These are phyloP conservation scores for Ichthyophthirius multifiliis DNA, from an alignment of 169 alveolate species.

Conservation along the genomic window DNA sequence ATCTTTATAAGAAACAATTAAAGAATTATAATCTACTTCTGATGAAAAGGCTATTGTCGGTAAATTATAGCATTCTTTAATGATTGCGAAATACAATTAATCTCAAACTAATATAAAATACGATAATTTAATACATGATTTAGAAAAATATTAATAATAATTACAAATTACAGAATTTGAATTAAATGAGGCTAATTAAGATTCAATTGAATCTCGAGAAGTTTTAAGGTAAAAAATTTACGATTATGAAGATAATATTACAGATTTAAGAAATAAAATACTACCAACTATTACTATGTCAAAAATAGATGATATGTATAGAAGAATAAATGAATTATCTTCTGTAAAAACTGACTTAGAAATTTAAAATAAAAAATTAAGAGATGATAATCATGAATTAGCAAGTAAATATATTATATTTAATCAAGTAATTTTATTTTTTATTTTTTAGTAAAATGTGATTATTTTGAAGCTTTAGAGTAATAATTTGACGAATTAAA, in stretches of 20 bases:
- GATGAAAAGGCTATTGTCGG: slow-evolving; percentile 62
- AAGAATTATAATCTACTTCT: slow-evolving; percentile 53
- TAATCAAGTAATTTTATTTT: neutral
- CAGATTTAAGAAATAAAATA: slow-evolving; percentile 22
- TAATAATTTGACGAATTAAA: neutral
- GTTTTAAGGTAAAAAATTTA: slow-evolving; percentile 36
- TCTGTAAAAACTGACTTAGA: slow-evolving; percentile 34
- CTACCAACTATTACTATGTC: slow-evolving; percentile 23
- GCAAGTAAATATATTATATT: neutral
- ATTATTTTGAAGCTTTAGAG: slow-evolving; percentile 28
- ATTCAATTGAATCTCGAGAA: slow-evolving; percentile 27
- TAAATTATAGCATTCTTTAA: slow-evolving; percentile 61
- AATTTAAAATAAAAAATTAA: slow-evolving; percentile 25
- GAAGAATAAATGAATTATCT: slow-evolving; percentile 29
- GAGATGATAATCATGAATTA: slow-evolving; percentile 31
- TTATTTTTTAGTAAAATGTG: slow-evolving; percentile 19
- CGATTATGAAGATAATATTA: slow-evolving; percentile 16
- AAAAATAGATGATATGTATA: slow-evolving; percentile 33
- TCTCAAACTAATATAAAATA: slow-evolving; percentile 56
- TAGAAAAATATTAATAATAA: slow-evolving; percentile 39
- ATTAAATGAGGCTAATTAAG: slow-evolving; percentile 33
- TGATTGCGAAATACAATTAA: slow-evolving; percentile 61
- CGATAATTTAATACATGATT: slow-evolving; percentile 46
- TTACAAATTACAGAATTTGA: slow-evolving; percentile 41
- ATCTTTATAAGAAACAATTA: slow-evolving; percentile 32